A percentile compares a stretch with the other conserved stretches of the same genome.
Evolutionary conservation across 495 filamentous ascomycete species (phyloP).

Genomic region (Penicillium roqueforti): DNA sequence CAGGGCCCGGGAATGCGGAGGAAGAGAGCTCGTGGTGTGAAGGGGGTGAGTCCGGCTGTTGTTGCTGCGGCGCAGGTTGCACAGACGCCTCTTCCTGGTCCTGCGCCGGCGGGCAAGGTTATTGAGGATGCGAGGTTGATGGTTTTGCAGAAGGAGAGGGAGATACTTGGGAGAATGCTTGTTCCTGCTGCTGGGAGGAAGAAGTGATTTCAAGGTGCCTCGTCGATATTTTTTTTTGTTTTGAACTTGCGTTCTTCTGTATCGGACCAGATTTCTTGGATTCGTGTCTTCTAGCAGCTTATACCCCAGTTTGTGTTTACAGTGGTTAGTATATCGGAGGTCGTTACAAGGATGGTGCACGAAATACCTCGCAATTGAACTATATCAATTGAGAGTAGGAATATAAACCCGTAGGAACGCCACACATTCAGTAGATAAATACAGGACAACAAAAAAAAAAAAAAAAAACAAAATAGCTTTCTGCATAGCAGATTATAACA

Average conservation of each 20-base stretch:
- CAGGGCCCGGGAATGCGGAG: conserved; percentile 33
- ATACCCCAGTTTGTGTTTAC: conserved; percentile 2
- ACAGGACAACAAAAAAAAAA: conserved; percentile 11
- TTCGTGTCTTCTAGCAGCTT: neutral
- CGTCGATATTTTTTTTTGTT: neutral
- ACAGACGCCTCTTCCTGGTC: conserved; percentile 18
- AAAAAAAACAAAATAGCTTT: neutral
- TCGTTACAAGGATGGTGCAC: neutral
- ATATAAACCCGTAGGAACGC: neutral
- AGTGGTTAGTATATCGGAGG: neutral
- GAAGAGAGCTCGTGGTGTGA: conserved; percentile 26
- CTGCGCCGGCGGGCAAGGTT: conserved; percentile 30
- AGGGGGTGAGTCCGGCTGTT: conserved; percentile 21
- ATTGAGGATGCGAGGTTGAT: conserved; percentile 47
- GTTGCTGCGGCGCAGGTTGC: conserved; percentile 19
- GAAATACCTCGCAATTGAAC: neutral
- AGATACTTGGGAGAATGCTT: conserved; percentile 39
- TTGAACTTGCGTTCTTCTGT: neutral
- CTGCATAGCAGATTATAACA: neutral
- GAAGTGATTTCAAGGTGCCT: conserved; percentile 22
- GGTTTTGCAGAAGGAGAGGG: conserved; percentile 43
- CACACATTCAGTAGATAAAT: conserved; percentile 20
- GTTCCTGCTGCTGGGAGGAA: conserved; percentile 29
- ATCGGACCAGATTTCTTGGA: neutral
- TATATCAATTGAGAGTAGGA: neutral